Evolutionary conservation across 495 filamentous ascomycete species (phyloP), one percentile per base, ranked within the genome.

Genomic region (Evernia prunastri): DNA sequence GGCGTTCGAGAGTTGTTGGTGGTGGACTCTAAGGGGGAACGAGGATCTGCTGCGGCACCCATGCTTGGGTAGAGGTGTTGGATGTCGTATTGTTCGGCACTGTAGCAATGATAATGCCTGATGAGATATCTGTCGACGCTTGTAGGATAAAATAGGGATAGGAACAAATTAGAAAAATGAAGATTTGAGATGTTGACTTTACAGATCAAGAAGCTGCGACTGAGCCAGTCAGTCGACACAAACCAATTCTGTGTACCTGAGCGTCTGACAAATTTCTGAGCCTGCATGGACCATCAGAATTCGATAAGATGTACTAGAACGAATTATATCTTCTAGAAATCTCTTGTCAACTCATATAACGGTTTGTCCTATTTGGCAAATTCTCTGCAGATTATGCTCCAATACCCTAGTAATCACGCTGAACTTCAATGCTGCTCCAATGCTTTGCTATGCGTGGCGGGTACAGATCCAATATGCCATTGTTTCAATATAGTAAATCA

Each of bases 51-150:
- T 20, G 10, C 60, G 36, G 36, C 27, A 53, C 27, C 56, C 45
- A 56, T 56, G 51, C 23, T 68, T 70, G 51, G 69, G 64, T 69
- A 62, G 58, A 59, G 68, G 71, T 67, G 57, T 35, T 45, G 37
- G 42, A 59, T 56, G 51, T 57, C 33, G 20, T 15, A 7, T 31
- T 29, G 15, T 18, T 17, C 25, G 51, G 3, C 10, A 23, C 27
- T 43, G 36, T 31, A 45, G 36, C 61, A 17, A n/a, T 57, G 11
- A 25, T 20, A 35, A 63, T 57, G 61, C 39, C 57, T 27, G 56
- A 49, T 59, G 56, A 51, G 42, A 64, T 58, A 56, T 35, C 49
- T 29, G 25, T 23, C 29, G 59, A 53, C 35, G 27, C 18, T 45
- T 12, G 25, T 63, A 37, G 35, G 29, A 17, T 56, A 33, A 11